A percentile compares a stretch with the other conserved stretches of the same genome.
Evolutionary conservation across 1,284 basidiomycete species (phyloP).

Genomic region (Heterobasidion parviporum): DNA sequence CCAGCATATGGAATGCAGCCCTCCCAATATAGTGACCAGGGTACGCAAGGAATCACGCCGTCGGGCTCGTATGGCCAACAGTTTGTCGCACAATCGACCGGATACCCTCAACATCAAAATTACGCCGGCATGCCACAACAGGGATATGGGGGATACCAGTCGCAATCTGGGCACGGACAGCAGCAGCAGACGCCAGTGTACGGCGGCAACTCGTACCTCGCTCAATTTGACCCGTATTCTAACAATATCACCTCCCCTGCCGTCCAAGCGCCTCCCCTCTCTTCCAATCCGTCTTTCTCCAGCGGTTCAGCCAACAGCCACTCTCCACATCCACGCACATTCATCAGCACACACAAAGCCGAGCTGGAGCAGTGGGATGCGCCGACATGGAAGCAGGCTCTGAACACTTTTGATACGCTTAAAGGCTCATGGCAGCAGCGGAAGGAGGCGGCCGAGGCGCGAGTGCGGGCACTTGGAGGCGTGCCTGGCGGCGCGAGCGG

Average conservation of each 20-base stretch:
- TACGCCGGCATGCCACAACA: constrained; percentile 15
- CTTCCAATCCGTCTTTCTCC: background rate
- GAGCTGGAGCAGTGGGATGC: constrained; percentile 30
- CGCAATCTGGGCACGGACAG: constrained; percentile 8
- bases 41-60: constrained; percentile 18
- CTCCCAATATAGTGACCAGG: background rate
- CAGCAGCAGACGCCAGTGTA: constrained; percentile 18
- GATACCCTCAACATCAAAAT: constrained; percentile 14
- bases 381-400: constrained; percentile 28
- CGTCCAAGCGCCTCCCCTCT: background rate
- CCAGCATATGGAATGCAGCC: constrained; percentile 14
- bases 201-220: constrained; percentile 17
- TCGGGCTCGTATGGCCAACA: constrained; percentile 26
- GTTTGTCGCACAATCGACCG: constrained; percentile 16
- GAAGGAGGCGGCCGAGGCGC: constrained; percentile 22
- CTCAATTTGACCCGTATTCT: constrained; percentile 28
- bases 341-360: constrained; percentile 25
- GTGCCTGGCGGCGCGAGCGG: constrained; percentile 12
- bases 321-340: constrained; percentile 26
- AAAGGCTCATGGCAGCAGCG: constrained; percentile 25
- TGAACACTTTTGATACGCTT: constrained; percentile 25
- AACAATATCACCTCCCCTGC: background rate
- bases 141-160: constrained; percentile 4
- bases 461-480: constrained; percentile 17
- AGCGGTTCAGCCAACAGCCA: constrained; percentile 7